A percentile compares a stretch with the other conserved stretches of the same genome.
These are phyloP conservation scores for Pyrenophora graminea DNA, from an alignment of 2,329 filamentous ascomycete genomes.

Conservation along the genomic window DNA sequence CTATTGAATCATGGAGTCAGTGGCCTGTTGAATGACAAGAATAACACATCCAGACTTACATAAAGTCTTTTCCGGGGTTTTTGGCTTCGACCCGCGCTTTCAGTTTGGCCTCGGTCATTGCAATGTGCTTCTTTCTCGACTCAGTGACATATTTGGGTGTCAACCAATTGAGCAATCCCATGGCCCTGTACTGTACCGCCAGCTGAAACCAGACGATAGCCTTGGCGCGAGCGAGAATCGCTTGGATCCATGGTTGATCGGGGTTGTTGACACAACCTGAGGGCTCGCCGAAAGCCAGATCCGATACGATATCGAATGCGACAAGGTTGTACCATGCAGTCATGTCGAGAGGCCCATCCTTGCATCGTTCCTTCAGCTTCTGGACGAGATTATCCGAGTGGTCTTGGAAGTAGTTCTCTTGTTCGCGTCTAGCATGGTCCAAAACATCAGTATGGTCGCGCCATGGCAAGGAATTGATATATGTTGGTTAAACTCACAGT, in stretches of 20 bases:
- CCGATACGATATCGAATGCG: slow-evolving; percentile 8
- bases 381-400: slow-evolving; percentile 10
- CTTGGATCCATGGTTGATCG: slow-evolving; percentile 11
- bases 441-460: neutral
- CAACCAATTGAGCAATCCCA: slow-evolving; percentile 8
- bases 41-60: neutral
- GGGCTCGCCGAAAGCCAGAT: slow-evolving; percentile 10
- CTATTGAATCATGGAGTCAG: neutral
- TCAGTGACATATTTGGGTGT: slow-evolving; percentile 7
- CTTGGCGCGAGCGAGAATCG: slow-evolving; percentile 8
- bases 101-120: slow-evolving; percentile 10
- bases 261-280: slow-evolving; percentile 11
- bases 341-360: slow-evolving; percentile 5
- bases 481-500: neutral
- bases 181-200: slow-evolving; percentile 9
- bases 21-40: neutral
- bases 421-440: slow-evolving; percentile 2
- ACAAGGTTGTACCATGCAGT: slow-evolving; percentile 10
- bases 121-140: slow-evolving; percentile 12
- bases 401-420: slow-evolving; percentile 7
- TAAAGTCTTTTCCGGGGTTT: slow-evolving; percentile 10
- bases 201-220: slow-evolving; percentile 14
- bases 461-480: too few relatives aligned
- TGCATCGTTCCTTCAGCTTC: neutral
- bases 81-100: slow-evolving; percentile 7